Percentiles rank a stretch among this genome's conserved stretches.
Conservation (phyloP, 2,329 filamentous ascomycete genomes). For the Hymenoscyphus albidus region DNA sequence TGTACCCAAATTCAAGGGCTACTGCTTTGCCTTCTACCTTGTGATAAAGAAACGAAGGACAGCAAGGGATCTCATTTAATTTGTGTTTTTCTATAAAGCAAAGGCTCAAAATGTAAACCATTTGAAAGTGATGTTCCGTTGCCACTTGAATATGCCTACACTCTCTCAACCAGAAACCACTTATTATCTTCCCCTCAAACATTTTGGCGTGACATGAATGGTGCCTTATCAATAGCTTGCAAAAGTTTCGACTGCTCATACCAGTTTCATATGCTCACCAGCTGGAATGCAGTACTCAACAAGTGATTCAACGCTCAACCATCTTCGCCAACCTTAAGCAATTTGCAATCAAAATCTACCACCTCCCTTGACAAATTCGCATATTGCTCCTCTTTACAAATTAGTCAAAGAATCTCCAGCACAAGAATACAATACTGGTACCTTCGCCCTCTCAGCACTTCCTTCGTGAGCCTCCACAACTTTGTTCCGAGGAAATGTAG, state of each 20-base stretch:
- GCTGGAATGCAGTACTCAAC: neutral
- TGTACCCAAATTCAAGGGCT: too few relatives aligned
- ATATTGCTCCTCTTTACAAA: neutral
- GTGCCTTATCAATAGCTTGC: neutral
- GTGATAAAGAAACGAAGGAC: too few relatives aligned
- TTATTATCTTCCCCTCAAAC: neutral
- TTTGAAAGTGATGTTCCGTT: too few relatives aligned
- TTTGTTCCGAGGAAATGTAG: neutral
- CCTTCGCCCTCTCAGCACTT: neutral
- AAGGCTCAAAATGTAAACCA: too few relatives aligned
- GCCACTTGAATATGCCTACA: neutral
- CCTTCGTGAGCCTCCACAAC: neutral
- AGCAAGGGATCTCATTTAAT: too few relatives aligned
- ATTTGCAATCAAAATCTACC: neutral
- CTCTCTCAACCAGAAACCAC: neutral
- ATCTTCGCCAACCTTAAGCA: neutral
- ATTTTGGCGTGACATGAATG: neutral
- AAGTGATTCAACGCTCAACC: neutral
- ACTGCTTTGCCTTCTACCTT: too few relatives aligned
- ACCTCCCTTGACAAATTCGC: neutral
- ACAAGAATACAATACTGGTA: neutral
- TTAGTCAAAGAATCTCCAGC: neutral
- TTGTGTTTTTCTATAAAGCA: too few relatives aligned
- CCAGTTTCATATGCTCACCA: neutral
- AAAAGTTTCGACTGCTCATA: neutral